Conservation (phyloP, 306 rosid genomes). For the Spatholobus suberectus region DNA sequence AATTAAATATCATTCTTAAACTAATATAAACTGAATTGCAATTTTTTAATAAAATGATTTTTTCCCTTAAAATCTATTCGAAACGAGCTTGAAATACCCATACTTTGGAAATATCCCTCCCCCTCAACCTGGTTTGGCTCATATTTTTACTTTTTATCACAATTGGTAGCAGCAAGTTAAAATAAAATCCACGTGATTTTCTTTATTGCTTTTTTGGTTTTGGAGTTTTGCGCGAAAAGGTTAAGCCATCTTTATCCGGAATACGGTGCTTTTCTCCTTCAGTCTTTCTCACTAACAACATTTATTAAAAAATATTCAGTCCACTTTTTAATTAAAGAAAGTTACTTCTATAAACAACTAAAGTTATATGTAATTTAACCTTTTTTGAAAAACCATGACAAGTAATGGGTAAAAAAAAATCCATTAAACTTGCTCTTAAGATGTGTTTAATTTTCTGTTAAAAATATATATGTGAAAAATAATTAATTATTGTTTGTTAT, state of each 20-base stretch:
- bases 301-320: neutral
- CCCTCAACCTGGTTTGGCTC: neutral
- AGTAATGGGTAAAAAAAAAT: neutral
- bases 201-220: neutral
- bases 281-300: neutral
- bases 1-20: too few relatives aligned
- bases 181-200: neutral
- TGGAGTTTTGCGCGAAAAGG: slow-evolving; percentile 1
- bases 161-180: neutral
- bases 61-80: neutral
- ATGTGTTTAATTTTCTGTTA: neutral
- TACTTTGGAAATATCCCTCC: neutral
- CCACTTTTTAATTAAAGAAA: neutral
- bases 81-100: too few relatives aligned
- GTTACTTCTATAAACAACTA: neutral
- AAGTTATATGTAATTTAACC: neutral
- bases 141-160: too few relatives aligned
- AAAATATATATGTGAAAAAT: neutral
- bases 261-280: neutral
- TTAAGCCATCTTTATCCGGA: neutral
- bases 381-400: neutral
- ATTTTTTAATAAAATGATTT: too few relatives aligned
- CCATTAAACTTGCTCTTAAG: neutral
- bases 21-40: too few relatives aligned
- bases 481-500: neutral